A percentile compares a stretch with the other conserved stretches of the same genome.
phyloP scores from a whole-genome alignment of 257 asterid species.

The Schizonepeta tenuifolia region DNA sequence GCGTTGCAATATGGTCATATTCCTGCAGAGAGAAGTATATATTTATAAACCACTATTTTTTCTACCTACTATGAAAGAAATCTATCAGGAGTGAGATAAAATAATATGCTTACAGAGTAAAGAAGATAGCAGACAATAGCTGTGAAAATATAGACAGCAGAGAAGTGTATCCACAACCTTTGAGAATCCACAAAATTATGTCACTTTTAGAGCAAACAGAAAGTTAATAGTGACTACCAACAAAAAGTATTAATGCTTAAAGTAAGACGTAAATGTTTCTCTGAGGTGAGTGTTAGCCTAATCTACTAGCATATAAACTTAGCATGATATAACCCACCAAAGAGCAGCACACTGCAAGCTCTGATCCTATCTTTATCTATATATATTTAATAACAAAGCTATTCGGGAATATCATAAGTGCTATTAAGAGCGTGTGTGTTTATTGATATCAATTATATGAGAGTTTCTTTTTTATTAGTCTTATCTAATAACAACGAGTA shows the following conservation, averaged over 20 bases:
- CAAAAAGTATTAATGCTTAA: conserved; percentile 9
- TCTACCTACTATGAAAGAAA: conserved; percentile 23
- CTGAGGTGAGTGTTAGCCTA: conserved; percentile 19
- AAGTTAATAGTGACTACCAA: conserved; percentile 26
- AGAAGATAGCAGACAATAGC: conserved; percentile 96
- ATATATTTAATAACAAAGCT: background rate
- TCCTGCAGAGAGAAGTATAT: conserved; percentile 64
- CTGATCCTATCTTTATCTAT: background rate
- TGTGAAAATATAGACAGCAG: conserved; percentile 84
- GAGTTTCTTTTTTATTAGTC: too few relatives aligned
- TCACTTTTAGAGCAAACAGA: conserved; percentile 29
- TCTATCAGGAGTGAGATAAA: conserved; percentile 9
- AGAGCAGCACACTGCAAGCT: background rate
- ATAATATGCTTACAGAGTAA: conserved; percentile 73
- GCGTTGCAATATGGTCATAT: conserved; percentile 72
- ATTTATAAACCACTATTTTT: conserved; percentile 22
- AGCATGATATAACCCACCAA: conserved; percentile 4
- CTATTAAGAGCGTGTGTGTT: background rate
- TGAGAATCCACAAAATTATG: conserved; percentile 40
- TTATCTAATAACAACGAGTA: too few relatives aligned
- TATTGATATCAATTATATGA: background rate
- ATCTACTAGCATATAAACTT: conserved; percentile 18
- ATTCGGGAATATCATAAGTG: background rate
- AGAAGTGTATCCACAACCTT: conserved; percentile 99
- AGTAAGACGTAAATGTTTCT: background rate